Evolutionary conservation across 257 asterid species (phyloP), one percentile per base, ranked within the genome.

Genomic region (Solanum tarapatanum): DNA sequence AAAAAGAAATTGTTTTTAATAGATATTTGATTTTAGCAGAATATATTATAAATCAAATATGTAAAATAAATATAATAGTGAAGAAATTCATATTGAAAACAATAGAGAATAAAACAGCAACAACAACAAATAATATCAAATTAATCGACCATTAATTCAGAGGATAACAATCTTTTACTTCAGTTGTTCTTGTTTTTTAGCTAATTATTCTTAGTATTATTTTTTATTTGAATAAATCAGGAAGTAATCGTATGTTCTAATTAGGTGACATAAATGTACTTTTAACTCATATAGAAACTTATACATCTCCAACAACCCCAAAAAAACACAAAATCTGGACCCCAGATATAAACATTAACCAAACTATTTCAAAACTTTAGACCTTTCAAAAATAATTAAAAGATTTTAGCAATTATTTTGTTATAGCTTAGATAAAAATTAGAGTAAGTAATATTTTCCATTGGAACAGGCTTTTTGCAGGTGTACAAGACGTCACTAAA

Each of bases 401-500:
- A 55, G 64, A 17, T 55, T 55, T 55, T 19, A 45, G 16, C 51
- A 55, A 55, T 7, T 19, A 62, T n/a, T 64, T 64, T 64, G 43
- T 33, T 17, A 55, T 55, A 33, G 43, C n/a, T 72, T 4, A 6
- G 26, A 72, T n/a, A 32, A 72, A 39, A 76, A 11, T 37, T 17
- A 5, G 21, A 72, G 21, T 79, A 23, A 72, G 21, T 79, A 4
- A n/a, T 55, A 58, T 58, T 48, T 82, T n/a, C 28, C 39, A 74
- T 17, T 51, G 80, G 23, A 62, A 85, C 88, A 84, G 87, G 88
- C 83, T 76, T 90, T 90, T 75, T 30, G 83, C 74, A 88, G 84
- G 36, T 79, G 72, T 77, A 88, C 86, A 24, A 88, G 88, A 77
- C 88, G 88, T 91, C 91, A 91, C 48, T 83, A 68, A 41, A 77